phyloP scores from a whole-genome alignment of 2,329 filamentous ascomycete genomes.

The Metarhizium brunneum region DNA sequence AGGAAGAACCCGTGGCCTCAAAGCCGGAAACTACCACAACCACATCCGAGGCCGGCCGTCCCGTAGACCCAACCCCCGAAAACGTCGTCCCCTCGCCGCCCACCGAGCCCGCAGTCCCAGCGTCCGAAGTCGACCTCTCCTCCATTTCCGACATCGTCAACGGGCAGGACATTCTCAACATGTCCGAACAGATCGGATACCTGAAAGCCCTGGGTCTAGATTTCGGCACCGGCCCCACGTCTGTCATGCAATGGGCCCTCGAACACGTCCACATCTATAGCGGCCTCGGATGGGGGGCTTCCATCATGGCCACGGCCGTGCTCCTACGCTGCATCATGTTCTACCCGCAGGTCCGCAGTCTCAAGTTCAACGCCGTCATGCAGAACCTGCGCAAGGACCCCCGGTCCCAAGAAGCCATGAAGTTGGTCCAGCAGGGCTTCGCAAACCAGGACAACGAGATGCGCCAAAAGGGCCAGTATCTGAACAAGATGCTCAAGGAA shows the following conservation, averaged over 20 bases:
- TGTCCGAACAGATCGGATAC: conserved; percentile 73
- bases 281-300: conserved; percentile 74
- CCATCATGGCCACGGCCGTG: conserved; percentile 58
- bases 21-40: conserved; percentile 10
- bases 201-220: conserved; percentile 75
- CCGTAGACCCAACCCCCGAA: conserved; percentile 7
- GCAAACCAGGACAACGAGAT: conserved; percentile 34
- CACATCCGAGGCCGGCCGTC: conserved; percentile 7
- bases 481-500: conserved; percentile 27
- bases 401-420: conserved; percentile 37
- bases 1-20: conserved; percentile 6
- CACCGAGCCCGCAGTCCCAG: conserved; percentile 12
- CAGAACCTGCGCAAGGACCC: conserved; percentile 46
- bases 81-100: conserved; percentile 10
- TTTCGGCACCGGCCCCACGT: conserved; percentile 74
- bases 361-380: conserved; percentile 42
- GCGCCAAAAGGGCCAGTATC: conserved; percentile 23
- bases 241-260: conserved; percentile 62
- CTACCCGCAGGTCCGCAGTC: conserved; percentile 41
- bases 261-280: conserved; percentile 74
- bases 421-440: conserved; percentile 39
- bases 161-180: conserved; percentile 39
- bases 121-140: conserved; percentile 24
- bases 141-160: conserved; percentile 26
- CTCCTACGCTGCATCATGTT: conserved; percentile 56